Evolutionary conservation across 108 stramenopile species (phyloP).

Genomic region (Parietichytrium sp.): DNA sequence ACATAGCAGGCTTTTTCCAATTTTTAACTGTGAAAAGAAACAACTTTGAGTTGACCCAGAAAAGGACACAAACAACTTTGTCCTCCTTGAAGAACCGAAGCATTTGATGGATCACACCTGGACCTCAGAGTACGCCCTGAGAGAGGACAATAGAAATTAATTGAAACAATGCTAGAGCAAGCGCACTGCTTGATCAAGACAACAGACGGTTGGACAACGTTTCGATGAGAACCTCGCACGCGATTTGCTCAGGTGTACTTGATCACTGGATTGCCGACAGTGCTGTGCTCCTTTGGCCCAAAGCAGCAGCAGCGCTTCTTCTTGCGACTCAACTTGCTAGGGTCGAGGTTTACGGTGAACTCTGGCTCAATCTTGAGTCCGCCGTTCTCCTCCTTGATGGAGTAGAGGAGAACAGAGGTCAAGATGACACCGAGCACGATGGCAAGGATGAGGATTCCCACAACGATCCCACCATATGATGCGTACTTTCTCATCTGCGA

Average conservation of each 20-base stretch:
- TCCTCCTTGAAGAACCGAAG: no score
- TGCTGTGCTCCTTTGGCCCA: background rate
- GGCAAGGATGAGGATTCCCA: background rate
- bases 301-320: background rate
- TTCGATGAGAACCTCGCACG: background rate
- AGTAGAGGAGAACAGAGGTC: background rate
- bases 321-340: background rate
- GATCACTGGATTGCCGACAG: background rate
- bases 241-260: background rate
- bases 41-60: no score
- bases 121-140: no score
- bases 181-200: background rate
- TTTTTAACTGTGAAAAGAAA: no score
- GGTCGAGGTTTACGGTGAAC: background rate
- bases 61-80: no score
- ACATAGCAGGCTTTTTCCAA: no score
- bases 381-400: conserved; percentile 12
- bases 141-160: no score
- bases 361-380: background rate
- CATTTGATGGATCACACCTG: no score
- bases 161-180: no score
- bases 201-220: background rate
- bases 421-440: background rate
- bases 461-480: background rate
- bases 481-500: background rate